Percentiles rank a stretch among this genome's conserved stretches.
phyloP scores from a whole-genome alignment of 2,329 filamentous ascomycete species.

The Colletotrichum somersetense region DNA sequence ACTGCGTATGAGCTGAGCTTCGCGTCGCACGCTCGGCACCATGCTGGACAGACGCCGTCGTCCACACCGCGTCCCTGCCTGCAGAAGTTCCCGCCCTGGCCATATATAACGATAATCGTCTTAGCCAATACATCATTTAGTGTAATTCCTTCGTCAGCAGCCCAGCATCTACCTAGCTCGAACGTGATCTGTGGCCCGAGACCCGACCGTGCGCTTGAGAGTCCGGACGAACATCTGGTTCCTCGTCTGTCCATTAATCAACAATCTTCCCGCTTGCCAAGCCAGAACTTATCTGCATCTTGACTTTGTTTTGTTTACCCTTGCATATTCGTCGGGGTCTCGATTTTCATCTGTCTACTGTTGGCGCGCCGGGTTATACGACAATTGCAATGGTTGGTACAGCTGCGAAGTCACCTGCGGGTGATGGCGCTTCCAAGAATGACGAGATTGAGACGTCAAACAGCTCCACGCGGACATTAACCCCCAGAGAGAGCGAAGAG shows the following conservation, averaged over 20 bases:
- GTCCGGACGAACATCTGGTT: slow-evolving; percentile 31
- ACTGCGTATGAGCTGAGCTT: background rate
- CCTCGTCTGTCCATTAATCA: slow-evolving; percentile 16
- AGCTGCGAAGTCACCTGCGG: slow-evolving; percentile 16
- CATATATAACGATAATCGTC: slow-evolving; percentile 28
- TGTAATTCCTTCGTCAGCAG: background rate
- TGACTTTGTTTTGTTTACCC: slow-evolving; percentile 11
- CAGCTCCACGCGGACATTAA: slow-evolving; percentile 36
- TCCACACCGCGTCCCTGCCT: slow-evolving; percentile 2
- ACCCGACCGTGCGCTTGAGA: slow-evolving; percentile 26
- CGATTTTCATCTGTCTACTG: background rate
- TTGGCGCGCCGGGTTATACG: background rate
- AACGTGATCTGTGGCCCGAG: slow-evolving; percentile 27
- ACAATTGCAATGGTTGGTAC: slow-evolving; percentile 24
- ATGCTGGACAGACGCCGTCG: background rate
- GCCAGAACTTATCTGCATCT: background rate
- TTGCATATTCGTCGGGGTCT: background rate
- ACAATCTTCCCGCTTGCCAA: slow-evolving; percentile 18
- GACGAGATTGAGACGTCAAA: slow-evolving; percentile 19
- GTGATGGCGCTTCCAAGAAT: slow-evolving; percentile 12
- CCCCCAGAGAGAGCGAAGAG: slow-evolving; percentile 34
- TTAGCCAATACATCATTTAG: background rate
- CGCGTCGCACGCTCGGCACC: slow-evolving; percentile 10
- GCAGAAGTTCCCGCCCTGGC: background rate
- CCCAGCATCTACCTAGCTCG: slow-evolving; percentile 3